These are phyloP conservation scores for Ustilago curta DNA, from an alignment of 1,284 basidiomycete genomes.

Conservation along the genomic window DNA sequence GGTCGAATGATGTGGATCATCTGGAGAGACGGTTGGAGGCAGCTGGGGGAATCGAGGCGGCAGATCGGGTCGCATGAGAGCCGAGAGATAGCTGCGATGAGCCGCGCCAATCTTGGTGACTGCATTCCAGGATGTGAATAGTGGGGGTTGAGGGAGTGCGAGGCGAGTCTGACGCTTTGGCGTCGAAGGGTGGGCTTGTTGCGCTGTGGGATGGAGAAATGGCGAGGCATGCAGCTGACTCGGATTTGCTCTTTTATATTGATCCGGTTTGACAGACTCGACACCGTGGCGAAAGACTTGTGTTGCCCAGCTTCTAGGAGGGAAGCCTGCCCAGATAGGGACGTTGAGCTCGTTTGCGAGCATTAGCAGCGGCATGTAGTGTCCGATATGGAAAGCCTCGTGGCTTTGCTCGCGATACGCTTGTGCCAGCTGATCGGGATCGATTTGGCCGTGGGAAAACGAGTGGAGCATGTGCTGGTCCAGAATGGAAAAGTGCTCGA, in stretches of 20 bases:
- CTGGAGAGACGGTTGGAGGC: background rate
- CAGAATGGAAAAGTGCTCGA: slow-evolving; percentile 57
- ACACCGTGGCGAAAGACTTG: slow-evolving; percentile 46
- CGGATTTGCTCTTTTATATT: slow-evolving; percentile 15
- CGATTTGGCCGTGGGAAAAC: slow-evolving; percentile 24
- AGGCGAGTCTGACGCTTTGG: background rate
- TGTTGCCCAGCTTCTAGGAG: slow-evolving; percentile 54
- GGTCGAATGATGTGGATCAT: background rate
- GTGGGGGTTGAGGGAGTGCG: slow-evolving; percentile 12
- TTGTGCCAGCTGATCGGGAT: slow-evolving; percentile 27
- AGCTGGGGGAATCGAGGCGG: slow-evolving; percentile 44
- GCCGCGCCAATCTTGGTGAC: slow-evolving; percentile 45
- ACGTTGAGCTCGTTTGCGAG: slow-evolving; percentile 54
- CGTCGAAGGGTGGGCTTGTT: background rate
- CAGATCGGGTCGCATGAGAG: slow-evolving; percentile 51
- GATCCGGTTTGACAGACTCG: slow-evolving; percentile 30
- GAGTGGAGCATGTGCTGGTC: slow-evolving; percentile 54
- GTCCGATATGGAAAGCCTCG: slow-evolving; percentile 52
- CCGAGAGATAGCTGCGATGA: slow-evolving; percentile 56
- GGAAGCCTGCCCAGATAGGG: slow-evolving; percentile 61
- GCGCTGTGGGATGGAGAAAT: too few relatives aligned
- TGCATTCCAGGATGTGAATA: slow-evolving; percentile 42
- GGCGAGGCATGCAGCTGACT: background rate
- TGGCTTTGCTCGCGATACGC: slow-evolving; percentile 34
- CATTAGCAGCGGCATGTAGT: slow-evolving; percentile 57